Evolutionary conservation across 1,284 basidiomycete species (phyloP), one percentile per base, ranked within the genome.

Genomic region (Fomitopsis betulina): DNA sequence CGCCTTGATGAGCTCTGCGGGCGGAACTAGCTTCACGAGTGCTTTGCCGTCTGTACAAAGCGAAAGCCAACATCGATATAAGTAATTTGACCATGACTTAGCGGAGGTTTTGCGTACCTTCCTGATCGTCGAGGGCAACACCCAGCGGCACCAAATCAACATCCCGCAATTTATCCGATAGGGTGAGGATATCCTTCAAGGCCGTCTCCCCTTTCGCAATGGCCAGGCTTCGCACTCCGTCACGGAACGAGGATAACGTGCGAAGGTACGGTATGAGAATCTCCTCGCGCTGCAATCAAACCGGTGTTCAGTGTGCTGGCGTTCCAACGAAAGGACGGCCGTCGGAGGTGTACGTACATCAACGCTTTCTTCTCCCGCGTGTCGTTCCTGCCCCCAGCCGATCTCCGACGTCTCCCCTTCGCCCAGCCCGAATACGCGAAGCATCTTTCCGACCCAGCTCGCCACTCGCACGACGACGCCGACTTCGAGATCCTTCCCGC

Each of bases 121-220:
- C 94, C 77, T 95, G 93, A 74, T 99, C 97, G 69, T 99, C 97
- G 43, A 99, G 79, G 10, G 95, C 94, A 5, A 99, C 93, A 15
- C 97, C 97, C 55, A 99, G 79, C 25, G 95, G 91, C 49, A 96
- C 89, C 40, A 98, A 79, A 69, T 98, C 96, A 40, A 84, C 78
- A 72, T 99, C 97, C 27, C 97, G 85, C 60, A 99, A 82, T 60
- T 85, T 86, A 76, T 99, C 97, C 68, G 87, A 95, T 38, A 96
- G 82, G 23, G 84, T 79, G 45, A 96, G 76, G 58, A 96, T 92
- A 58, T 94, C 91, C 69, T 88, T 87, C 35, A 86, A 70, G 3
- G 88, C 83, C 25, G 77, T 78, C 17, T 87, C 84, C 33, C 77
- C 79, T 68, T 86, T 87, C 21, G 76, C 76, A 65, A 96, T 95